Base-by-base conservation (phyloP, 1,284 basidiomycete genomes). In the Ganoderma boninense region DNA sequence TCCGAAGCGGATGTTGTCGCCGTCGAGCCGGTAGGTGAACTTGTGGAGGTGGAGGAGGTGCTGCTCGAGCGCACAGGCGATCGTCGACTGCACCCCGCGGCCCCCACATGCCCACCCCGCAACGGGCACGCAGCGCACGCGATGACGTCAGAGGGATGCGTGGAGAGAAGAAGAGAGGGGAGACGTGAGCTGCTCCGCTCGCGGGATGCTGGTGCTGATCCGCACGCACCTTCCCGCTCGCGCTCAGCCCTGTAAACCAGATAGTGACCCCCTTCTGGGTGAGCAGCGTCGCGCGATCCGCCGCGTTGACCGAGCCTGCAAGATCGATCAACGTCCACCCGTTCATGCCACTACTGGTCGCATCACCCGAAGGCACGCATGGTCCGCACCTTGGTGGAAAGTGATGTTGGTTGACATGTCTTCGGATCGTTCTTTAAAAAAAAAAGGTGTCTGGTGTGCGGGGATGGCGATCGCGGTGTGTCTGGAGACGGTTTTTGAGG, bases 41-140 rank as follows among this genome's bases (percentile, higher is more conserved):
- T 94, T 95, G 72, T 90, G 88, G 68, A 93, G 85, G 82, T 97
- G 95, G 66, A 99, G 87, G 18, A 99, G 89, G 80, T 97, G 95
- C 82, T 99, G 97, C 82, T 99, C 97, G 74, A 99, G 89, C 16
- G 98, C 98, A 74, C 95, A 97, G 1, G 96, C 98, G 77, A 99
- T 96, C 38, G 98, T 99, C 20, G 97, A 98, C 95, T 98, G 82
- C 44, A 29, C 20, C 23, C 23, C 42, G 18, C 13, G n/a, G 13
- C 20, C 29, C 11, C 62, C 56, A 13, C 65, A 60, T 46, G 38
- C 61, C 40, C 68, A 62, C 59, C 32, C 68, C 35, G 42, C 35
- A 44, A 40, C 64, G 56, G 20, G 16, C 26, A 42, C 23, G 26
- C 23, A 26, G 32, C 26, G 32, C 16, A 35, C 5, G 6, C 54